phyloP scores from a whole-genome alignment of 1,284 basidiomycete genomes.

The Austroboletus niveus region DNA sequence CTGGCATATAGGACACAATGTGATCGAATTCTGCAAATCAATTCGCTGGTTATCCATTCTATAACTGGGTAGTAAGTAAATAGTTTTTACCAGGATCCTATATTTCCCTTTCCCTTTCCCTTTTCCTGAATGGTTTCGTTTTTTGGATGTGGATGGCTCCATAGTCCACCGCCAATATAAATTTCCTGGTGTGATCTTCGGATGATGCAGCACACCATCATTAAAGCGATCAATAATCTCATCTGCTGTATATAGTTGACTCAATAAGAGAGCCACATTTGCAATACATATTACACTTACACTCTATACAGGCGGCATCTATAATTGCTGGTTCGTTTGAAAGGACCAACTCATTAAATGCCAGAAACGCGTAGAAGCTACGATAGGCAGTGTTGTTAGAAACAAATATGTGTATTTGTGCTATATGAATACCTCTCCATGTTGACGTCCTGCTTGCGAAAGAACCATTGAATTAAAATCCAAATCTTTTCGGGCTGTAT shows the following conservation, averaged over 20 bases:
- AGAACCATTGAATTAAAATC: constrained; percentile 2
- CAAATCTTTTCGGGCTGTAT: too few relatives aligned
- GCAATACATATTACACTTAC: not conserved
- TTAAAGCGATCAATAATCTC: not conserved
- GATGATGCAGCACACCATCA: not conserved
- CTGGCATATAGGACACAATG: not conserved
- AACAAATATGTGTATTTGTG: too few relatives aligned
- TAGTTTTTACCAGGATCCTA: too few relatives aligned
- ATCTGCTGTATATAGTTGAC: not conserved
- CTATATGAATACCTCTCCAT: not conserved
- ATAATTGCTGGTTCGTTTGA: not conserved
- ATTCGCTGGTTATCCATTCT: too few relatives aligned
- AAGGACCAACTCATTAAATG: not conserved
- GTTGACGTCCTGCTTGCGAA: not conserved
- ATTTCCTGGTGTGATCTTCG: not conserved
- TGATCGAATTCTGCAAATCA: not conserved
- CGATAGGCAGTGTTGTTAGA: too few relatives aligned
- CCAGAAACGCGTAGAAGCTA: not conserved
- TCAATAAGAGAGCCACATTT: too few relatives aligned
- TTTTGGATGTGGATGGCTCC: not conserved
- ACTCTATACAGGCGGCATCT: constrained; percentile 1
- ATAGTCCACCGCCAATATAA: not conserved
- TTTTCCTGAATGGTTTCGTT: not conserved
- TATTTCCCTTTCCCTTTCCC: not conserved
- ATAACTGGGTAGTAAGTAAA: too few relatives aligned